Conservation (phyloP, 768 basidiomycete genomes). For the Phaeotremella fagi region DNA sequence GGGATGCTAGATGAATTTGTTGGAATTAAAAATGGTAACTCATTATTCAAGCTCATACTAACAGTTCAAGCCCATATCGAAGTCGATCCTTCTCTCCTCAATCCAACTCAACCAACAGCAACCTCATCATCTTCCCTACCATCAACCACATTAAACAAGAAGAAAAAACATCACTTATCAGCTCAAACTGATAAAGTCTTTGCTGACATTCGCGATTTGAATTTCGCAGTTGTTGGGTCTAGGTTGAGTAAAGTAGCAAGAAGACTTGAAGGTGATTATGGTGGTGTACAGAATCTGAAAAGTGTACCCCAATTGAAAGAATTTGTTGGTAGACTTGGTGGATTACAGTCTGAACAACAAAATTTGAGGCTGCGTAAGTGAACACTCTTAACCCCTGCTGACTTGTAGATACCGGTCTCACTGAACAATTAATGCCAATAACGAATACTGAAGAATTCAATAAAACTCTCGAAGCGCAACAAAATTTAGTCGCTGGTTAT, state of each 20-base stretch:
- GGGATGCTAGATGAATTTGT: slow-evolving; percentile 90
- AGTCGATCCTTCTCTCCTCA: slow-evolving; percentile 48
- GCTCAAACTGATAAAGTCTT: slow-evolving; percentile 72
- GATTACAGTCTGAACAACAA: slow-evolving; percentile 86
- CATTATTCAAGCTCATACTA: not conserved
- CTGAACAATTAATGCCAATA: slow-evolving; percentile 80
- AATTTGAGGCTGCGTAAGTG: slow-evolving; percentile 81
- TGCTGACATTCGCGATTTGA: slow-evolving; percentile 77
- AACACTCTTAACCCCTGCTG: slow-evolving; percentile 43
- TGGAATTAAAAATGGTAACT: slow-evolving; percentile 80
- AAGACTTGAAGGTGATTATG: slow-evolving; percentile 86
- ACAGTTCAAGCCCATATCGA: slow-evolving; percentile 49
- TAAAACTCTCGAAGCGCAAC: slow-evolving; percentile 87
- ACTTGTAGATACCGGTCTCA: slow-evolving; percentile 79
- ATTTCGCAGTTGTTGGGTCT: slow-evolving; percentile 83
- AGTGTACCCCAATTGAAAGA: slow-evolving; percentile 86
- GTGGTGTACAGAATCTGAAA: slow-evolving; percentile 79
- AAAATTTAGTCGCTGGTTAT: slow-evolving; percentile 93
- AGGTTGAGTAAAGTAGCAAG: slow-evolving; percentile 74
- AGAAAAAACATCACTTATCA: slow-evolving; percentile 84
- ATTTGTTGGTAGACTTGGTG: slow-evolving; percentile 92
- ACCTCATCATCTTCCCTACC: slow-evolving; percentile 21
- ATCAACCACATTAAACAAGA: slow-evolving; percentile 54
- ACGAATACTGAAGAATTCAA: slow-evolving; percentile 86
- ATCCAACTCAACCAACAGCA: slow-evolving; percentile 21